phyloP scores from a whole-genome alignment of 306 rosid genomes.

The Dalbergia cultrata region DNA sequence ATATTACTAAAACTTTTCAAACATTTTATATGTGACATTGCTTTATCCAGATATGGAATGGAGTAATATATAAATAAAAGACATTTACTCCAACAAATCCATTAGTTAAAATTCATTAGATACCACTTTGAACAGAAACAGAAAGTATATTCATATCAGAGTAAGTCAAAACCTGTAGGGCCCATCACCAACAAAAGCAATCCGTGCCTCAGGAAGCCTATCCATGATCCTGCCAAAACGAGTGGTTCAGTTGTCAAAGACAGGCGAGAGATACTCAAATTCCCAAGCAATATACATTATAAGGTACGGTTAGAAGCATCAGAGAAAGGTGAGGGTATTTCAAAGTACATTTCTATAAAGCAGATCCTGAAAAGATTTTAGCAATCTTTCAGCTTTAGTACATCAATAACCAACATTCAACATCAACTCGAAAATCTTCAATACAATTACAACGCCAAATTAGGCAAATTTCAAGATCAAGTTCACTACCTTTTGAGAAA shows the following conservation, averaged over 20 bases:
- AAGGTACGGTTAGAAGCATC: conserved; percentile 1
- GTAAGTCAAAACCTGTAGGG: conserved; percentile 77
- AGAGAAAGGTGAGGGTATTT: conserved; percentile 14
- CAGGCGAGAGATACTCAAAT: conserved; percentile 32
- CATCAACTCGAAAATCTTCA: conserved; percentile 1
- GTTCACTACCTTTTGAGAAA: conserved; percentile 78
- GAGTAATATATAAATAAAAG: background rate
- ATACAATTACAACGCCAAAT: background rate
- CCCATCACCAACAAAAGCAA: conserved; percentile 95
- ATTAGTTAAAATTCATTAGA: background rate
- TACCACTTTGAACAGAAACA: conserved; percentile 14
- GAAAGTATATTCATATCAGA: conserved; percentile 12
- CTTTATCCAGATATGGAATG: conserved; percentile 14
- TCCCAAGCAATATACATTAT: conserved; percentile 10
- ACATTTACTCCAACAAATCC: background rate
- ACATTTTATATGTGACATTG: conserved; percentile 17
- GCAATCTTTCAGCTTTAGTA: background rate
- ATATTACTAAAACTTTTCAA: conserved; percentile 5
- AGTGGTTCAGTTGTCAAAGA: conserved; percentile 28
- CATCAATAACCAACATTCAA: conserved; percentile 26
- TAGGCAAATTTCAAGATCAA: conserved; percentile 35
- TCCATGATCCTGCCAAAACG: conserved; percentile 82
- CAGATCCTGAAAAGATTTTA: background rate
- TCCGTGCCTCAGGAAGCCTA: conserved; percentile 85
- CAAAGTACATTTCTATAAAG: conserved; percentile 3